Evolutionary conservation across 495 filamentous ascomycete genomes (phyloP).

Genomic region (Aspergillus carlsbadensis): DNA sequence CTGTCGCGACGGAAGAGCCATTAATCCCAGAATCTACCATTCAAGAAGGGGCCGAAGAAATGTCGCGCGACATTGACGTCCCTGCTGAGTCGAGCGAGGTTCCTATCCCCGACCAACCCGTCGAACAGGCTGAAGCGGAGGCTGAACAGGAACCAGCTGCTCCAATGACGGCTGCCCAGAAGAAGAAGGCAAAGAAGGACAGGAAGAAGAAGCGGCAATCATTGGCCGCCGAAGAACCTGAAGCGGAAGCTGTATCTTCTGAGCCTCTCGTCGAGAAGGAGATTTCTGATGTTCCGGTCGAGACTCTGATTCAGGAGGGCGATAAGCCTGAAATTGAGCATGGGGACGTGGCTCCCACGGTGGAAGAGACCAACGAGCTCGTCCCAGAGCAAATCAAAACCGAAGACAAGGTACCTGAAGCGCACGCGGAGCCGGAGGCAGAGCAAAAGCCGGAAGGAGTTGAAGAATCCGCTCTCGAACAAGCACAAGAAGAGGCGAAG

Average conservation of each 20-base stretch:
- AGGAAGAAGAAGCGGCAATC: constrained; percentile 25
- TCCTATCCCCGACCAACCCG: not conserved
- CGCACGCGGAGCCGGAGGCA: not conserved
- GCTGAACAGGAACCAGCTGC: constrained; percentile 3
- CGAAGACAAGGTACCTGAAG: no score
- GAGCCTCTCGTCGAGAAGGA: constrained; percentile 12
- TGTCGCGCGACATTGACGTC: not conserved
- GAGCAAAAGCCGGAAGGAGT: not conserved
- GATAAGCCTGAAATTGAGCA: not conserved
- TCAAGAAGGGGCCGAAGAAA: constrained; percentile 10
- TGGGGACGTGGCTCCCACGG: not conserved
- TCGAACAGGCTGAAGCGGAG: not conserved
- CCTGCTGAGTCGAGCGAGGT: constrained; percentile 3
- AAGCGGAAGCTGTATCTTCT: not conserved
- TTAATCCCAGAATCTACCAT: not conserved
- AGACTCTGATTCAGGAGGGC: no score
- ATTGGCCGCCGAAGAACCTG: constrained; percentile 6
- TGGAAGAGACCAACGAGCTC: not conserved
- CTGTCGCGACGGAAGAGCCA: constrained; percentile 10
- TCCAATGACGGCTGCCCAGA: constrained; percentile 20
- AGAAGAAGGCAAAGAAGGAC: constrained; percentile 23
- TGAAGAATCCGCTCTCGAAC: not conserved
- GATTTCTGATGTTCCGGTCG: not conserved
- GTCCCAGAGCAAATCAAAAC: not conserved
- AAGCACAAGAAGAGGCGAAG: not conserved